Base-by-base conservation (phyloP, 164 flowering plant species). In the Magnolia changhungtana region DNA sequence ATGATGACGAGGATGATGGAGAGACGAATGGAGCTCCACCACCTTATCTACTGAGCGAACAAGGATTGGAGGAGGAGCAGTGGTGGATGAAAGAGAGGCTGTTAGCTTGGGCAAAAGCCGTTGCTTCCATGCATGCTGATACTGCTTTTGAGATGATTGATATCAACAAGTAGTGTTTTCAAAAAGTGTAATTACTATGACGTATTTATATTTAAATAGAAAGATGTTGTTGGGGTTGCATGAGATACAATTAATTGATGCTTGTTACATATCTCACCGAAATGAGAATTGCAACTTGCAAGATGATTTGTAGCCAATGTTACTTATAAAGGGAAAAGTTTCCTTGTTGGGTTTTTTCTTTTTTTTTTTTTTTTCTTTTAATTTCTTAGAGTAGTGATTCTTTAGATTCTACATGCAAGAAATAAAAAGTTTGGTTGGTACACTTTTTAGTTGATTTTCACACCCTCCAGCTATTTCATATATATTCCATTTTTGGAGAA, bases 71-170 rank as follows among this genome's bases (percentile, higher is more conserved):
- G 18, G 18, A 16, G 8, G 49, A 68, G 29, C 50, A 68, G 29
- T 18, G 21, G 1, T 59, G 63, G 63, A 68, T 64, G 61, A 76
- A 76, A 49, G 74, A 65, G 27, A 21, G 27, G 29, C 31, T 76
- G 37, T 13, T 23, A 18, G 73, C 74, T 20, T 76, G 78, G 78
- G 78, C 78, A 6, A 76, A 76, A 23, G 49, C 55, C 10, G 78
- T 71, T 63, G 78, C 74, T 63, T 61, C 74, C 18, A 7, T 37
- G 71, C 29, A 68, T 49, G 71, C 71, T 16, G 16, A 10, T 68
- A 14, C 71, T 29, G 9, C 71, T 68, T 21, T 21, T 21, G 16
- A 66, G 5, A 65, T 8, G 18, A 11, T 55, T 55, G 61, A 11
- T 55, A 3, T 11, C 61, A 37, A 55, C 61, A 55, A 55, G 16